These are phyloP conservation scores for Collybia sp. DNA, from an alignment of 768 basidiomycete species.

Conservation along the genomic window DNA sequence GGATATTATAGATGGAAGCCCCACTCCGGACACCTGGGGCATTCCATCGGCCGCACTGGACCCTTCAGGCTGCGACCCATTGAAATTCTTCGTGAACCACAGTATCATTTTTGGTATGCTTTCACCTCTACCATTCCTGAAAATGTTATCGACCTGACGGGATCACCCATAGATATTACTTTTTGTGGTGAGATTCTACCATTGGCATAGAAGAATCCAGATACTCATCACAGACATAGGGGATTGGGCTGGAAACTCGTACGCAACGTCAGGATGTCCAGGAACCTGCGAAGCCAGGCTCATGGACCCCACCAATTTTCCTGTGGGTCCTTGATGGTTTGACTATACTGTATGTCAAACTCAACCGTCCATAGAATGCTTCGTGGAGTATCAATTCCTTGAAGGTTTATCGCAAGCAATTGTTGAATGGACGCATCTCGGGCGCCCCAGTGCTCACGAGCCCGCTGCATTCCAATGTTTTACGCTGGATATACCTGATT, in stretches of 20 bases:
- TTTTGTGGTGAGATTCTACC: conserved; percentile 56
- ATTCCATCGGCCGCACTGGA: conserved; percentile 57
- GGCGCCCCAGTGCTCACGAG: conserved; percentile 3
- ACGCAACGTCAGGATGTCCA: conserved; percentile 68
- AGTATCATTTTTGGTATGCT: conserved; percentile 70
- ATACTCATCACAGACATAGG: conserved; percentile 28
- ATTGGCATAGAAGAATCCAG: no score
- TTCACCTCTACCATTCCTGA: conserved; percentile 17
- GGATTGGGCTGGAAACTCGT: conserved; percentile 84
- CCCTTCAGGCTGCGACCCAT: conserved; percentile 50
- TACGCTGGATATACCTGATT: neutral
- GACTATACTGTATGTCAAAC: neutral
- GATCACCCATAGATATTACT: conserved; percentile 56
- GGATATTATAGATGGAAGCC: conserved; percentile 58
- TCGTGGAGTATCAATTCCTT: conserved; percentile 78
- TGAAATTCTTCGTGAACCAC: conserved; percentile 60
- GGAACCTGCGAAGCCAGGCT: conserved; percentile 64
- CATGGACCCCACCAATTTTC: conserved; percentile 69
- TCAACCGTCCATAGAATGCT: conserved; percentile 49
- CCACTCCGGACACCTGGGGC: conserved; percentile 68
- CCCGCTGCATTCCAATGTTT: neutral
- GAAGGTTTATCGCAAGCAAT: conserved; percentile 66
- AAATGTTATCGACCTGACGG: neutral
- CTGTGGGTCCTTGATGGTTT: conserved; percentile 37
- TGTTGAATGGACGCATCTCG: conserved; percentile 32